Evolutionary conservation across 2,329 filamentous ascomycete species (phyloP).

Genomic region (Ciborinia camelliae): DNA sequence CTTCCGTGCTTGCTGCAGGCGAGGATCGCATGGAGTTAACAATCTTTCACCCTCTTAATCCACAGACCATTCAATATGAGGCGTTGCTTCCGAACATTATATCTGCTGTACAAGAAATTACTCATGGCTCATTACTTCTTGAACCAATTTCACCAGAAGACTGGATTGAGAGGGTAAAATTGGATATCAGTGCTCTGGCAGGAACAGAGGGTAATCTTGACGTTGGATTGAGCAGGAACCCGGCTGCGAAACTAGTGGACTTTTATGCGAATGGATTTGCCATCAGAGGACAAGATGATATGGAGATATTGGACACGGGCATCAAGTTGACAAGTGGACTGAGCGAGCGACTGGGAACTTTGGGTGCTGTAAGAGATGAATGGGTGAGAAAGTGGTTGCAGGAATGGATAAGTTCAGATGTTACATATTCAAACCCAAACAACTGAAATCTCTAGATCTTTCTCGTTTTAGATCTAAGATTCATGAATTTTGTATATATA

Average conservation of each 20-base stretch:
- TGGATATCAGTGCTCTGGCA: background rate
- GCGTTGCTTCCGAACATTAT: background rate
- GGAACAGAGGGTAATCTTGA: background rate
- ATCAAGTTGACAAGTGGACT: rapidly evolving
- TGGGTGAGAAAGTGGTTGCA: background rate
- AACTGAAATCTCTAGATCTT: background rate
- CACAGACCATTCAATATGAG: background rate
- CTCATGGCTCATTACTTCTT: background rate
- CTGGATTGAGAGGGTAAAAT: background rate
- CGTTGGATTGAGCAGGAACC: background rate
- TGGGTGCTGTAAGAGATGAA: too few species aligned
- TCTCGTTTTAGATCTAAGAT: background rate
- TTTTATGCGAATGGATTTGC: background rate
- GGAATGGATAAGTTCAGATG: background rate
- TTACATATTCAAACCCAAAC: too few species aligned
- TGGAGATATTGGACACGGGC: background rate
- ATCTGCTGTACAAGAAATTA: background rate
- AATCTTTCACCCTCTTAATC: background rate
- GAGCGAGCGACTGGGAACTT: background rate
- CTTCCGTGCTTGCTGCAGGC: background rate
- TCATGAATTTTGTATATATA: background rate
- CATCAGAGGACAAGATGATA: background rate
- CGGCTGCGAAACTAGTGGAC: background rate
- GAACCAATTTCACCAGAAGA: background rate
- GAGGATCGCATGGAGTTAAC: background rate